Conservation (phyloP, 176 grass and related monocot species). For the Puya raimondii region DNA sequence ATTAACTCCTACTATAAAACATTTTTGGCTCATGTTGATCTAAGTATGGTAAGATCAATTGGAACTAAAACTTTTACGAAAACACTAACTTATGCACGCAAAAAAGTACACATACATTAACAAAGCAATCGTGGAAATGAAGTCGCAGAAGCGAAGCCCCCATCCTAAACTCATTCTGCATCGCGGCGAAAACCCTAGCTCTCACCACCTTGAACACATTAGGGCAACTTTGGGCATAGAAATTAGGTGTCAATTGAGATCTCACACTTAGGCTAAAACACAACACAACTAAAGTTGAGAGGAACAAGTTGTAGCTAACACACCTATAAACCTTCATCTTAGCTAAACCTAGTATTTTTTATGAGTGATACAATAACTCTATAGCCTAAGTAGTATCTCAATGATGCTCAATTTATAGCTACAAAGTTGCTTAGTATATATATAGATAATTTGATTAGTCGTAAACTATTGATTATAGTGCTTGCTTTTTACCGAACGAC, state of each 20-base stretch:
- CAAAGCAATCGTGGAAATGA: conserved; percentile 94
- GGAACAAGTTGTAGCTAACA: conserved; percentile 4
- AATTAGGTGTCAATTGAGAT: conserved; percentile 40
- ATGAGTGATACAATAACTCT: background rate
- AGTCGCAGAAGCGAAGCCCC: conserved; percentile 71
- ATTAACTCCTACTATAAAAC: too few species aligned
- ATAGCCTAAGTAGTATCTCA: background rate
- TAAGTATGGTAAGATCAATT: too few species aligned
- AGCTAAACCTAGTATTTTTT: background rate
- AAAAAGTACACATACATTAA: conserved; percentile 36
- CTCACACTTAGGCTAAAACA: conserved; percentile 27
- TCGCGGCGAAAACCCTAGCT: conserved; percentile 26
- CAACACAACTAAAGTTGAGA: conserved; percentile 23
- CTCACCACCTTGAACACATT: conserved; percentile 34
- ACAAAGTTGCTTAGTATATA: background rate
- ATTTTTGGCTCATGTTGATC: too few species aligned
- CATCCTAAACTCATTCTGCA: conserved; percentile 48
- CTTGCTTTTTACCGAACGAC: too few species aligned
- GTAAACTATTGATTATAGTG: too few species aligned
- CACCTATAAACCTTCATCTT: conserved; percentile 4
- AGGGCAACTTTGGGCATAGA: conserved; percentile 53
- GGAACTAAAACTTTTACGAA: too few species aligned
- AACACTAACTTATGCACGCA: background rate
- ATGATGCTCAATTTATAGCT: background rate
- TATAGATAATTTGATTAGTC: background rate